phyloP scores from a whole-genome alignment of 768 basidiomycete species.

The Coprinopsis cinerea region DNA sequence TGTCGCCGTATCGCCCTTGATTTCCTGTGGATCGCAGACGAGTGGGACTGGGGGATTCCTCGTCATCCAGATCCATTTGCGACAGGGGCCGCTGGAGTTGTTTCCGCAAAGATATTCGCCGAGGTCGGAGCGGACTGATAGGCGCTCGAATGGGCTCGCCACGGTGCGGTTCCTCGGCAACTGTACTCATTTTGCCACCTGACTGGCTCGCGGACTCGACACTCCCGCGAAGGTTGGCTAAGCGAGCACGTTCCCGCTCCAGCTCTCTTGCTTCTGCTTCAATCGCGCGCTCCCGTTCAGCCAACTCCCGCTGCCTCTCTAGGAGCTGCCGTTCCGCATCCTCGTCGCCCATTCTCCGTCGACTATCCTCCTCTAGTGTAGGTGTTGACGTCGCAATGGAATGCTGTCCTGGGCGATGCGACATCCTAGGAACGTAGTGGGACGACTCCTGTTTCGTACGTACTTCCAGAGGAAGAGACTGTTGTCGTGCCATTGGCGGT shows the following conservation, averaged over 20 bases:
- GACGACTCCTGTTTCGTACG: slow-evolving; percentile 14
- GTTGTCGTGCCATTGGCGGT: slow-evolving; percentile 25
- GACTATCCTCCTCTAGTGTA: slow-evolving; percentile 23
- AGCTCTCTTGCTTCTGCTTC: slow-evolving; percentile 48
- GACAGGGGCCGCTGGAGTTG: slow-evolving; percentile 25
- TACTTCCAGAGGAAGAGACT: slow-evolving; percentile 21
- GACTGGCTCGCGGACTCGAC: slow-evolving; percentile 4
- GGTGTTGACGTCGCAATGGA: slow-evolving; percentile 9
- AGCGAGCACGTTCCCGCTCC: slow-evolving; percentile 46
- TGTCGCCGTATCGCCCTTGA: slow-evolving; percentile 7
- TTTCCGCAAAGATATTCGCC: slow-evolving; percentile 28
- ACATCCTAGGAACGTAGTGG: slow-evolving; percentile 11
- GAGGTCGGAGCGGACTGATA: slow-evolving; percentile 19
- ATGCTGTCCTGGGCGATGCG: slow-evolving; percentile 10
- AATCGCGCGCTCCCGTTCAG: slow-evolving; percentile 49
- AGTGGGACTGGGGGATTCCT: slow-evolving; percentile 7
- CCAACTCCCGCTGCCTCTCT: slow-evolving; percentile 50
- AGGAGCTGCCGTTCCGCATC: slow-evolving; percentile 45
- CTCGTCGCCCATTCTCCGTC: slow-evolving; percentile 41
- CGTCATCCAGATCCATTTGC: slow-evolving; percentile 20
- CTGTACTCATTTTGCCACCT: slow-evolving; percentile 9
- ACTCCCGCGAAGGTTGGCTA: slow-evolving; percentile 32
- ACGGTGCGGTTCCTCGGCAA: slow-evolving; percentile 13
- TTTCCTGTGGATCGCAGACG: slow-evolving; percentile 4
- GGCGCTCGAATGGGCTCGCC: slow-evolving; percentile 4